These are phyloP conservation scores for Graphilbum fragrans DNA, from an alignment of 2,329 filamentous ascomycete species.

Conservation along the genomic window DNA sequence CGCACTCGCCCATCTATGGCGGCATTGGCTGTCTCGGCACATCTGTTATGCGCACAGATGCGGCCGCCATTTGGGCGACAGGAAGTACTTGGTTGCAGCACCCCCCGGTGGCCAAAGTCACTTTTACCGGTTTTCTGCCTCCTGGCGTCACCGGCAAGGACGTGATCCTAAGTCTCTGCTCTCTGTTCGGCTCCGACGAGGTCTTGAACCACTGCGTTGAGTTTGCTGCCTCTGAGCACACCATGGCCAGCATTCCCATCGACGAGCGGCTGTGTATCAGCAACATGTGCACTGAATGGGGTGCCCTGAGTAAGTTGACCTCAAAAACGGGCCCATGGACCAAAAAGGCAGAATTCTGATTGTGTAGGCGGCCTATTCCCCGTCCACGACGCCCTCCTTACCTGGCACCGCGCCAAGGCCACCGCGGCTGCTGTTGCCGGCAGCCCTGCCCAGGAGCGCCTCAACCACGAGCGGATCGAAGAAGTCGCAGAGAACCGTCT, in stretches of 20 bases:
- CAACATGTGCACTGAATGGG: slow-evolving; percentile 73
- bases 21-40: slow-evolving; percentile 68
- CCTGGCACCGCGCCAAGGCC: slow-evolving; percentile 69
- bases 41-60: slow-evolving; percentile 77
- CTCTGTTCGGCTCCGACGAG: slow-evolving; percentile 74
- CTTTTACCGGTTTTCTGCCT: slow-evolving; percentile 62
- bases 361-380: slow-evolving; percentile 57
- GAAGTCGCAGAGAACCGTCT: slow-evolving; percentile 56
- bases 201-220: slow-evolving; percentile 88
- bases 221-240: slow-evolving; percentile 70
- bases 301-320: slow-evolving; percentile 47
- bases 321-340: not conserved
- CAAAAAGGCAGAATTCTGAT: not conserved
- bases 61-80: slow-evolving; percentile 75
- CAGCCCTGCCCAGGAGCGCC: slow-evolving; percentile 37
- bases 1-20: slow-evolving; percentile 61
- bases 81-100: slow-evolving; percentile 80
- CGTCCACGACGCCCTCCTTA: slow-evolving; percentile 57
- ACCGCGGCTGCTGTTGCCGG: slow-evolving; percentile 52
- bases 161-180: slow-evolving; percentile 80
- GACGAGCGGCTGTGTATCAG: slow-evolving; percentile 59
- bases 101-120: slow-evolving; percentile 34
- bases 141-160: slow-evolving; percentile 84
- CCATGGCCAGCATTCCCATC: slow-evolving; percentile 52
- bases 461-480: slow-evolving; percentile 64